Evolutionary conservation across 2,329 filamentous ascomycete species (phyloP).

Genomic region (Aureobasidium sp.): DNA sequence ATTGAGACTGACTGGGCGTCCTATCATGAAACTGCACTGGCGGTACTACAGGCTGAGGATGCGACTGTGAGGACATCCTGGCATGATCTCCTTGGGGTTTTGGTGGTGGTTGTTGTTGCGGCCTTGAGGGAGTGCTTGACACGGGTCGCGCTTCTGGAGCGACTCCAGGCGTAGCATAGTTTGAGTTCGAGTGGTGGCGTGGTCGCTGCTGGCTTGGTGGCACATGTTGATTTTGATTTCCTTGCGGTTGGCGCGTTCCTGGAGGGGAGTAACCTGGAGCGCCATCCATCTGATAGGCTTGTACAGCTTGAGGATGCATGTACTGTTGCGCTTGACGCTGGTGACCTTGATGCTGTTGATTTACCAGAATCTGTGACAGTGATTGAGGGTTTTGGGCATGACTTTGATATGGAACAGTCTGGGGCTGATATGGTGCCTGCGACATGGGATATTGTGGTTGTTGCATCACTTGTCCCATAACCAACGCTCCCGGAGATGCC

Average conservation of each 20-base stretch:
- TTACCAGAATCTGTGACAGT: conserved; percentile 25
- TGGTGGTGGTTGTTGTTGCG: conserved; percentile 18
- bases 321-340: conserved; percentile 23
- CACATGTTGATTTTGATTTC: background rate
- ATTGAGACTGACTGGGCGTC: background rate
- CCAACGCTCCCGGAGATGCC: background rate
- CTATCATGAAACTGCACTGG: background rate
- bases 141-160: background rate
- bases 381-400: conserved; percentile 28
- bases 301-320: conserved; percentile 11
- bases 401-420: conserved; percentile 26
- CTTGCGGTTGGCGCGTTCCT: background rate
- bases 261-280: background rate
- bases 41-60: background rate
- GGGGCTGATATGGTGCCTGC: conserved; percentile 9
- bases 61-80: background rate
- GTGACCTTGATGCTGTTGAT: conserved; percentile 28
- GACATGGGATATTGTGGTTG: conserved; percentile 4
- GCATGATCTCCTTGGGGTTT: conserved; percentile 12
- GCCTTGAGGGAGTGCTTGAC: conserved; percentile 5
- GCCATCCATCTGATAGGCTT: conserved; percentile 7
- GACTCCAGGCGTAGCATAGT: background rate
- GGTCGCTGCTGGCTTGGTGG: background rate
- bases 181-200: background rate
- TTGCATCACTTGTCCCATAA: conserved; percentile 3